Base-by-base conservation (phyloP, 768 basidiomycete genomes). In the Leucocoprinus leucothites region DNA sequence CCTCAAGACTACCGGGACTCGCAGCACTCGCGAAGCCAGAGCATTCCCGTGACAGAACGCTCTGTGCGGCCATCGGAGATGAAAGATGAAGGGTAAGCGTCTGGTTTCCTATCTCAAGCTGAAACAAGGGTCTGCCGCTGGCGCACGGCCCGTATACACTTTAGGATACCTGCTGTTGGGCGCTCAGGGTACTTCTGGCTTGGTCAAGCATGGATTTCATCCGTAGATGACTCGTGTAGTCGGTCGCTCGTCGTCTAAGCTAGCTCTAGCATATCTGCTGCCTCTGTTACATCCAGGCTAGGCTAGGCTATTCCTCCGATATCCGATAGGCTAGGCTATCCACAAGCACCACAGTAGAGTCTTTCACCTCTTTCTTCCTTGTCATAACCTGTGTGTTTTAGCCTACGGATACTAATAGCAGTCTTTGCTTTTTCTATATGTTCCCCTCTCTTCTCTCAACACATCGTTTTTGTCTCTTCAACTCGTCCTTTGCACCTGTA, bases 11-110 rank as follows among this genome's bases (percentile, higher is more conserved):
- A 83, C 63, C 71, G 74, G 22, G 74, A 76, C 57, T 58, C 61
- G 19, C 61, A 71, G 57, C 63, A 69, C 19, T 68, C 68, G 38
- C 67, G 69, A 24, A 67, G 76, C 56, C 75, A 74, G 61, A 78
- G 63, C 66, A 69, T 71, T 25, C 69, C 74, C 22, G 70, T 72
- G 49, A 75, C 77, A 21, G 84, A 88, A 66, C 81, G 90, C 43
- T 85, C 82, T 31, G 74, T 94, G 14, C 80, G 91, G 31, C 90
- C 90, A 16, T 87, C 87, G 9, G 94, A 97, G 70, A 94, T 93
- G 91, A 93, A 94, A 70, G 95, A 97, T 63, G 94, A 96, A 89
- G 94, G 94, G 95, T 98, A 82, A 92, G 94, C 82, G 58, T 63
- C 53, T 58, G 63, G 55, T 64, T 71, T 69, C 66, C 57, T 57